phyloP scores from a whole-genome alignment of 805 yeast genomes.

The Torulaspora microellipsoides region DNA sequence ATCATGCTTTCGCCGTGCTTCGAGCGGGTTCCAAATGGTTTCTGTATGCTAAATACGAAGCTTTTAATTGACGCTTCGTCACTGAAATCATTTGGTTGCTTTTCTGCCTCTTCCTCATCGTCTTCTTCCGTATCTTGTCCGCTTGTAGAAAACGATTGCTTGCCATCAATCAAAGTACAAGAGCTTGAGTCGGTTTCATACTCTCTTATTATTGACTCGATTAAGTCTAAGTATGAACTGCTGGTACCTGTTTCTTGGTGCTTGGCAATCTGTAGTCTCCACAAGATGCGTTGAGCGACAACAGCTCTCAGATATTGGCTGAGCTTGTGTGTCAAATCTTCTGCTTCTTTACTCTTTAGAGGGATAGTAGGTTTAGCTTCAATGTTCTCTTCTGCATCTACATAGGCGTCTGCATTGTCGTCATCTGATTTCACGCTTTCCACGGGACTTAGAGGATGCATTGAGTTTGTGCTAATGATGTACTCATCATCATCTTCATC shows the following conservation, averaged over 20 bases:
- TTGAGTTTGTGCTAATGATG: slow-evolving; percentile 11
- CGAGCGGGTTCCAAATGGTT: slow-evolving; percentile 10
- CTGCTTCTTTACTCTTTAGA: not conserved
- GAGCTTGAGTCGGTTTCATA: slow-evolving; percentile 13
- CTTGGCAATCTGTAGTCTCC: slow-evolving; percentile 27
- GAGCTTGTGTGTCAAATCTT: slow-evolving; percentile 12
- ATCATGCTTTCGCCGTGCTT: slow-evolving; percentile 16
- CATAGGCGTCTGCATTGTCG: slow-evolving; percentile 4
- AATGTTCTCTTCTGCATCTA: slow-evolving; percentile 7
- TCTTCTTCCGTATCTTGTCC: slow-evolving; percentile 6
- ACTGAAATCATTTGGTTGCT: not conserved
- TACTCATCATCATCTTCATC: slow-evolving; percentile 19
- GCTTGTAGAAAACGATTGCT: not conserved
- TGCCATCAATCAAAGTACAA: slow-evolving; percentile 2
- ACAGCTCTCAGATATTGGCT: slow-evolving; percentile 25
- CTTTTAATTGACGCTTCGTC: slow-evolving; percentile 1
- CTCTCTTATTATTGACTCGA: slow-evolving; percentile 14
- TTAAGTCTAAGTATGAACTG: slow-evolving; percentile 9
- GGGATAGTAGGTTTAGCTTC: not conserved
- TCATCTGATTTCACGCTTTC: slow-evolving; percentile 8
- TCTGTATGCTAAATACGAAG: slow-evolving; percentile 7
- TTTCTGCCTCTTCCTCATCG: slow-evolving; percentile 5
- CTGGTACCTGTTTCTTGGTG: slow-evolving; percentile 18
- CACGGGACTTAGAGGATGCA: slow-evolving; percentile 11
- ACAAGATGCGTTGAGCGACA: slow-evolving; percentile 25